phyloP scores from a whole-genome alignment of 257 asterid genomes.

The Nicotiana tomentosiformis region DNA sequence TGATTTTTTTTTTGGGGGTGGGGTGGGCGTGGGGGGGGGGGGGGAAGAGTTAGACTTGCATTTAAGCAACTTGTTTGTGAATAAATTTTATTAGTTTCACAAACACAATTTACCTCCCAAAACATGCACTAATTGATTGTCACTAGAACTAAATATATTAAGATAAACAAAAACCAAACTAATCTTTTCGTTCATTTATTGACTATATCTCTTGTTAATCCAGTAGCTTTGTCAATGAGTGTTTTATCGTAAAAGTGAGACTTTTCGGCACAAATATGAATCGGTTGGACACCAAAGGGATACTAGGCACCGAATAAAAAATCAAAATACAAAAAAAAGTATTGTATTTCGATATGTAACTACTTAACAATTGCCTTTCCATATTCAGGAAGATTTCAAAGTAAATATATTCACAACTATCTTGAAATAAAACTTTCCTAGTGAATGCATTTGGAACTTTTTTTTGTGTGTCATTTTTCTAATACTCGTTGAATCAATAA shows the following conservation, averaged over 20 bases:
- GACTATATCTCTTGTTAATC: too few species aligned
- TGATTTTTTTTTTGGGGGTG: too few species aligned
- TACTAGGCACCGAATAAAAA: too few species aligned
- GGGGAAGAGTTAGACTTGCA: background rate
- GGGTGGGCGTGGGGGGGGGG: too few species aligned
- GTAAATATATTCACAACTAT: background rate
- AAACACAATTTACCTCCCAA: background rate
- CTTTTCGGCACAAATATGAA: too few species aligned
- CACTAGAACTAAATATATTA: background rate
- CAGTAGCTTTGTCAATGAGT: too few species aligned
- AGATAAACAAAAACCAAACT: too few species aligned
- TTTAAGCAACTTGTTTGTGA: background rate
- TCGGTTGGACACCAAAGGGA: background rate
- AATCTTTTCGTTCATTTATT: background rate
- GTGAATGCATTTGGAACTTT: background rate
- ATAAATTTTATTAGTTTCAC: background rate
- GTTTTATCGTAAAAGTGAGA: background rate
- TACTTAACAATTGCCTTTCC: background rate
- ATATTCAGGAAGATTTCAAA: background rate
- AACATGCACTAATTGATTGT: background rate
- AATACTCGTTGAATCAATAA: background rate
- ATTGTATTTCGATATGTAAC: background rate
- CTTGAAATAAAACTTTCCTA: background rate
- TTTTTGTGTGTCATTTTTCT: background rate
- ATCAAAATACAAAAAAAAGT: too few species aligned